Base-by-base conservation (phyloP, 306 rosid species). In the Begonia loranthoides region DNA sequence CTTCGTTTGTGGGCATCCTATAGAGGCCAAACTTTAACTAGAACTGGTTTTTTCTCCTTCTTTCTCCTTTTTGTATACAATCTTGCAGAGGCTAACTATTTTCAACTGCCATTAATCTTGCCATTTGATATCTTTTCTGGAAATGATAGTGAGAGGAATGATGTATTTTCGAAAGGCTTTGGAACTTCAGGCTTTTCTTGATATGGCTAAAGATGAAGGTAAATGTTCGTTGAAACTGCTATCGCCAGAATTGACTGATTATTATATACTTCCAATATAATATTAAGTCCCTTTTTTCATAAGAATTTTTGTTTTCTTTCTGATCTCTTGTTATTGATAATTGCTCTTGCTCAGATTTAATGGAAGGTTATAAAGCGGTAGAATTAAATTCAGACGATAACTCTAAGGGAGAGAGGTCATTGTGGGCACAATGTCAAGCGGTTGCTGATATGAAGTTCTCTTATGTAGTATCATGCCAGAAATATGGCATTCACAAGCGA, bases 151-250 rank as follows among this genome's bases (percentile, higher is more conserved):
- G 15, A 79, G 97, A 73, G 97, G 97, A 21, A 85, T 85, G 97
- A 90, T 85, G 97, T 90, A 90, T 77, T 90, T 72, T 56, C 81
- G 95, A 56, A 79, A 72, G 78, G 97, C 97, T 56, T 82, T 90
- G 77, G 97, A 85, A 80, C 97, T 90, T 58, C 95, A 90, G 65
- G 81, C 95, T 74, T 85, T 90, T 63, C 97, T 90, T 44, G 97
- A 90, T 67, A 90, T 87, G 87, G 97, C 97, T 49, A 65, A 79
- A 77, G 83, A 85, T 73, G 86, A 80, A 50, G 97, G 97, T 90
- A 67, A 52, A 8, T 16, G 9, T 19, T 68, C 13, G 38, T 47
- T 57, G 5, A 15, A 14, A 17, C 45, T 44, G 38, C 47, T 10
- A 3, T 10, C 1, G 1, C 22, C 54, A 4, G 36, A 28, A 28